Percentiles rank a stretch among this genome's conserved stretches.
phyloP scores from a whole-genome alignment of 148 eudicot species.

The Tetragonia tetragonoides region DNA sequence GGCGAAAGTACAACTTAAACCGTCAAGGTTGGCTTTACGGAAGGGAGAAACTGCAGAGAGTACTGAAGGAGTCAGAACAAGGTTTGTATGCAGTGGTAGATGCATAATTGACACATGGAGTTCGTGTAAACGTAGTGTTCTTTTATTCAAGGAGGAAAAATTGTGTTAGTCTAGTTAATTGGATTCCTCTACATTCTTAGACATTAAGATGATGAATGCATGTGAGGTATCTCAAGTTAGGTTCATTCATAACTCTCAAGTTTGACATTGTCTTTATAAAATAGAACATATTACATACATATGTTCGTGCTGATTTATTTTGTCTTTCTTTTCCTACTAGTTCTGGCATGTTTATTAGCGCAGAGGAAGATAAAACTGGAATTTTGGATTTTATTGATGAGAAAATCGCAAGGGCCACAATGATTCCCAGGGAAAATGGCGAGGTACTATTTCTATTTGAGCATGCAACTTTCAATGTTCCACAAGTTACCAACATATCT shows the following conservation, averaged over 20 bases:
- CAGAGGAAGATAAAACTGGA: slow-evolving; percentile 88
- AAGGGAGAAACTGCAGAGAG: slow-evolving; percentile 73
- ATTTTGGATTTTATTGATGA: slow-evolving; percentile 70
- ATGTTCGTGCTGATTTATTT: slow-evolving; percentile 8
- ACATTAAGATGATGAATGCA: slow-evolving; percentile 2
- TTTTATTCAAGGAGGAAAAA: neutral
- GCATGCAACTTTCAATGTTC: neutral
- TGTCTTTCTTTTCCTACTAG: slow-evolving; percentile 32
- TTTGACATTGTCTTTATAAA: neutral
- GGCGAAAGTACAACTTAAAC: slow-evolving; percentile 56
- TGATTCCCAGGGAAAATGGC: slow-evolving; percentile 77
- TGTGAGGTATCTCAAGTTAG: neutral
- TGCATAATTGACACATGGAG: slow-evolving; percentile 7
- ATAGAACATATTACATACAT: neutral
- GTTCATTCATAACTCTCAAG: neutral
- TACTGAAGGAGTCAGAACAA: slow-evolving; percentile 78
- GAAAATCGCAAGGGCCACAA: slow-evolving; percentile 82
- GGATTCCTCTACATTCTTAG: neutral
- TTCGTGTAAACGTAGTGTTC: neutral
- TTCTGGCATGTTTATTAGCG: slow-evolving; percentile 84
- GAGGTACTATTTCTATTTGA: slow-evolving; percentile 54
- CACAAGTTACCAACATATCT: slow-evolving; percentile 1
- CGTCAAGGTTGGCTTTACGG: slow-evolving; percentile 77
- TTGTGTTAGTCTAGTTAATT: neutral
- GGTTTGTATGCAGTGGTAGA: slow-evolving; percentile 38